Evolutionary conservation across 208 protist species (phyloP), one percentile per base, ranked within the genome.

Genomic region (Herpetomonas tarakana): DNA sequence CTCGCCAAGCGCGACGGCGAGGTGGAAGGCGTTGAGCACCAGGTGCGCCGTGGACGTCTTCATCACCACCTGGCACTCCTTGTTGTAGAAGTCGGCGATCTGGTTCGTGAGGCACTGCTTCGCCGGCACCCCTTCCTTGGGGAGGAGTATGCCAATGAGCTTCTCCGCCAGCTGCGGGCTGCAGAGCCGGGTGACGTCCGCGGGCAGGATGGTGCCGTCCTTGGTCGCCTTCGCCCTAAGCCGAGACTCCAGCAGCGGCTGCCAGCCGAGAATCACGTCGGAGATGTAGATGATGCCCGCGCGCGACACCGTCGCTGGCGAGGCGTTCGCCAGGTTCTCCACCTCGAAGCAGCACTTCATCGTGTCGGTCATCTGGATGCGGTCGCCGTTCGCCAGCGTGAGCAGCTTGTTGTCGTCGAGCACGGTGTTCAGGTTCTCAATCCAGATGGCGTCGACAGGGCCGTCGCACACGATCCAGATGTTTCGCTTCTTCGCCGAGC

Each of bases 371-470:
- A 99, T 99, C 62, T 97, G 93, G 69, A 98, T 96, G 45, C 97
- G 90, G 67, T 98, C 97, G 57, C 96, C 96, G 68, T 99, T 99
- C 24, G 97, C 97, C 7, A 99, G 80, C 21, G 98, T 99, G n/a
- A 99, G 83, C 60, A 98, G 83, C 71, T 98, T 98, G 90, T 99
- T 99, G 80, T 99, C 98, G 73, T 99, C 98, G 14, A 99, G 88
- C 50, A 99, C 98, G 1, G 98, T 98, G 82, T 99, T 99, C 16
- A 99, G 76, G 81, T 98, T 99, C 82, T 99, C 98, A 84, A 99
- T 99, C 97, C 97, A 99, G 70, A 99, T 98, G 27, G 97, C 94
- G 79, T 99, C 97, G 25, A 99, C 97, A n/a, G 97, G 97, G 4
- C 98, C 98, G 74, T 99, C 97, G 58, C 97, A 97, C 22, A 97